A percentile compares a stretch with the other conserved stretches of the same genome.
phyloP scores from a whole-genome alignment of 2,329 filamentous ascomycete genomes.

The Diaporthe sp. region DNA sequence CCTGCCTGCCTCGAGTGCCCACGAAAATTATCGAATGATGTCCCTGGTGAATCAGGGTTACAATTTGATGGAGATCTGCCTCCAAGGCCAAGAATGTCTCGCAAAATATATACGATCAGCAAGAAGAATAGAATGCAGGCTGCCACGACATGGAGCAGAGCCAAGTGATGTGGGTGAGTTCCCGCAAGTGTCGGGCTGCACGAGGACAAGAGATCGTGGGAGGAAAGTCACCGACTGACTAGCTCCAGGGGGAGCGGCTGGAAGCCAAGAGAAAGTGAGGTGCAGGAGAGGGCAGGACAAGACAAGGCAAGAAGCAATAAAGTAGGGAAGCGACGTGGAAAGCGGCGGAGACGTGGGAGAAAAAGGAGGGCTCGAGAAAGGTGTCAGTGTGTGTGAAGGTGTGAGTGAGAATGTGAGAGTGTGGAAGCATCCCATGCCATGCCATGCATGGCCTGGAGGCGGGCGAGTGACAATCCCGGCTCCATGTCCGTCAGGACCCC shows the following conservation, averaged over 20 bases:
- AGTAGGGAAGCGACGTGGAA: slow-evolving; percentile 8
- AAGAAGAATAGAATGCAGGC: neutral
- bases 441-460: slow-evolving; percentile 2
- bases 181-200: slow-evolving; percentile 17
- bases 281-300: slow-evolving; percentile 29
- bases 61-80: neutral
- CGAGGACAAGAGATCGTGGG: slow-evolving; percentile 23
- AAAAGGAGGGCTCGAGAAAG: slow-evolving; percentile 12
- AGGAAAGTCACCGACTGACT: slow-evolving; percentile 15
- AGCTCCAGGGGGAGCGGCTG: slow-evolving; percentile 22
- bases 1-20: neutral
- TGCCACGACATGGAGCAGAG: slow-evolving; percentile 18
- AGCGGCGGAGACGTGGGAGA: slow-evolving; percentile 19
- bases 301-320: slow-evolving; percentile 7
- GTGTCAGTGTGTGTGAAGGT: neutral
- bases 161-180: slow-evolving; percentile 18
- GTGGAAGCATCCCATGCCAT: slow-evolving; percentile 27
- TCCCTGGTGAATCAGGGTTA: neutral
- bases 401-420: neutral
- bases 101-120: neutral
- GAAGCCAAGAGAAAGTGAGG: slow-evolving; percentile 27
- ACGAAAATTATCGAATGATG: neutral
- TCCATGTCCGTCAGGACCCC: slow-evolving; percentile 11
- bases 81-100: neutral
- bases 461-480: slow-evolving; percentile 24